These are phyloP conservation scores for Globisporangium sylvaticum DNA, from an alignment of 352 stramenopile species.

Conservation along the genomic window DNA sequence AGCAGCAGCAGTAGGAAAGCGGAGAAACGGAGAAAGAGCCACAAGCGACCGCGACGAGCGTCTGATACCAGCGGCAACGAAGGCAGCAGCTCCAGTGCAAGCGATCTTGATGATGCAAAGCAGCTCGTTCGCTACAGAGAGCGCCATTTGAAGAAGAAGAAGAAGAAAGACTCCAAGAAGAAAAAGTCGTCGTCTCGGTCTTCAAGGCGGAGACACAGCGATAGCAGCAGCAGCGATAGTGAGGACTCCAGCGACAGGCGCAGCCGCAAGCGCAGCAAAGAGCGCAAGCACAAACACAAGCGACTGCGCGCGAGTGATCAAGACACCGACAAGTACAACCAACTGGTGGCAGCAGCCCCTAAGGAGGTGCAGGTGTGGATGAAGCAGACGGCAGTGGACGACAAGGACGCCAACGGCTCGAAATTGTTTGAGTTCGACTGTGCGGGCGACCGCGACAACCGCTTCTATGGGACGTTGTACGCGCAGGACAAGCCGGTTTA, in stretches of 20 bases:
- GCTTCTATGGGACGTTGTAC: slow-evolving; percentile 62
- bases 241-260: not conserved
- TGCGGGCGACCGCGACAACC: slow-evolving; percentile 62
- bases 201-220: not conserved
- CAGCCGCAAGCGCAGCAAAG: not conserved
- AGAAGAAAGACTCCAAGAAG: not conserved
- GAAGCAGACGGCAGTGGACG: not conserved
- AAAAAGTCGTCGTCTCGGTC: not conserved
- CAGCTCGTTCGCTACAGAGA: slow-evolving; percentile 3
- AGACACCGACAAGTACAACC: not conserved
- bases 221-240: slow-evolving; percentile 11
- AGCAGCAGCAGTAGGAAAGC: slow-evolving; percentile 2
- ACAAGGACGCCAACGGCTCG: slow-evolving; percentile 7
- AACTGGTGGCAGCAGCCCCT: slow-evolving; percentile 2
- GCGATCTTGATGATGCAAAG: not conserved
- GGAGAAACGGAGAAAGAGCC: not conserved
- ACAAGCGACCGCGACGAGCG: not conserved
- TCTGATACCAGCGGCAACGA: not conserved
- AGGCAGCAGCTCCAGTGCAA: not conserved
- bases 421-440: slow-evolving; percentile 68
- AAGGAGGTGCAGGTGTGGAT: slow-evolving; percentile 14
- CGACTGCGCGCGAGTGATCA: not conserved
- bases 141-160: not conserved
- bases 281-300: slow-evolving; percentile 3
- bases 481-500: slow-evolving; percentile 65